Evolutionary conservation across 345 rosid species (phyloP).

Genomic region (Eucalyptus pauciflora): DNA sequence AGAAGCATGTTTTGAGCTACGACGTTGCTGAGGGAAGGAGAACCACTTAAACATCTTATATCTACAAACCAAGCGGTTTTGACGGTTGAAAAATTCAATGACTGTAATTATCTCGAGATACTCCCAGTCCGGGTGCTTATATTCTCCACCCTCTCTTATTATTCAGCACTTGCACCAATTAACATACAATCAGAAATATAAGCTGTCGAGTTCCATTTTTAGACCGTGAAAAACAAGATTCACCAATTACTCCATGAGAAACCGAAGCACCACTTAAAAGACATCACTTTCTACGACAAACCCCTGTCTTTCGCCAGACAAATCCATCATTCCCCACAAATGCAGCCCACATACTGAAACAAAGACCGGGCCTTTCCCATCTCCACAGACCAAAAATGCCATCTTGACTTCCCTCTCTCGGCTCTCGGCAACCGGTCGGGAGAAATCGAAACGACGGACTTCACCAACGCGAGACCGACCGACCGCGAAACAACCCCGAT

Average conservation of each 20-base stretch:
- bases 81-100: background rate
- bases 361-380: background rate
- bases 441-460: background rate
- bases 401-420: background rate
- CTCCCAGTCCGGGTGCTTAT: background rate
- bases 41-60: background rate
- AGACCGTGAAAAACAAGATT: background rate
- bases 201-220: background rate
- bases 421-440: background rate
- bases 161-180: background rate
- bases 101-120: background rate
- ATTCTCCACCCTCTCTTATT: background rate
- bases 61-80: background rate
- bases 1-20: background rate
- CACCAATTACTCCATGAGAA: background rate
- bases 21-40: background rate
- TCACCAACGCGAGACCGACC: background rate
- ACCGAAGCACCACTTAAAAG: background rate
- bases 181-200: background rate
- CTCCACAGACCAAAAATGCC: background rate
- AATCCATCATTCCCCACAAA: background rate
- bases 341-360: background rate
- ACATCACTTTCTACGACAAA: too few relatives aligned
- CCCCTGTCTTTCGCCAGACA: background rate
- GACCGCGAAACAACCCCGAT: background rate